A percentile compares a stretch with the other conserved stretches of the same genome.
These are phyloP conservation scores for Angomonas desouzai DNA, from an alignment of 208 protist genomes.

Conservation along the genomic window DNA sequence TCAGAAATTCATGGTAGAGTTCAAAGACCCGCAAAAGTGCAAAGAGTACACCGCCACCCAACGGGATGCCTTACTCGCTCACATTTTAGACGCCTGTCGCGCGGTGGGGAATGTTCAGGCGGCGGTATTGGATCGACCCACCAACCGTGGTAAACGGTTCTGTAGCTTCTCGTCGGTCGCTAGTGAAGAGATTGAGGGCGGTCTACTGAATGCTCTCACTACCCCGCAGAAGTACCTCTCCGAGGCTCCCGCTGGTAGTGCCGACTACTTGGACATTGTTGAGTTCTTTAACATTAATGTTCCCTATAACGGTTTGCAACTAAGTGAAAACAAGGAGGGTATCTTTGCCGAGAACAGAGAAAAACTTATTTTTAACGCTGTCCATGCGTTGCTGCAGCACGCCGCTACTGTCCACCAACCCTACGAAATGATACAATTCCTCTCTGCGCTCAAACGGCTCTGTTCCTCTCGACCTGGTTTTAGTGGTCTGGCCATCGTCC, in stretches of 20 bases:
- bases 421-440: slow-evolving; percentile 48
- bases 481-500: slow-evolving; percentile 73
- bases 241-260: slow-evolving; percentile 12
- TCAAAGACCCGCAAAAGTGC: slow-evolving; percentile 48
- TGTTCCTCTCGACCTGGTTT: slow-evolving; percentile 85
- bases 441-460: slow-evolving; percentile 81
- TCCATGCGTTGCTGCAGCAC: slow-evolving; percentile 59
- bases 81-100: slow-evolving; percentile 79
- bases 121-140: slow-evolving; percentile 40
- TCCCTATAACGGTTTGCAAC: slow-evolving; percentile 79
- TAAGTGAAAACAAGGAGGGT: slow-evolving; percentile 84
- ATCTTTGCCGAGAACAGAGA: slow-evolving; percentile 92
- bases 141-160: slow-evolving; percentile 65
- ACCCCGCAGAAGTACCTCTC: neutral
- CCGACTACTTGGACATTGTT: slow-evolving; percentile 25
- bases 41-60: slow-evolving; percentile 80
- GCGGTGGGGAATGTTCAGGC: slow-evolving; percentile 62
- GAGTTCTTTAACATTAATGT: slow-evolving; percentile 91
- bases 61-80: slow-evolving; percentile 84
- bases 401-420: slow-evolving; percentile 30
- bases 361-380: slow-evolving; percentile 74
- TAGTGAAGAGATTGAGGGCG: slow-evolving; percentile 81
- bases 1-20: slow-evolving; percentile 82
- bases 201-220: slow-evolving; percentile 70
- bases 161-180: slow-evolving; percentile 47